phyloP scores from a whole-genome alignment of 2,329 filamentous ascomycete genomes.

The Talaromyces sp. region DNA sequence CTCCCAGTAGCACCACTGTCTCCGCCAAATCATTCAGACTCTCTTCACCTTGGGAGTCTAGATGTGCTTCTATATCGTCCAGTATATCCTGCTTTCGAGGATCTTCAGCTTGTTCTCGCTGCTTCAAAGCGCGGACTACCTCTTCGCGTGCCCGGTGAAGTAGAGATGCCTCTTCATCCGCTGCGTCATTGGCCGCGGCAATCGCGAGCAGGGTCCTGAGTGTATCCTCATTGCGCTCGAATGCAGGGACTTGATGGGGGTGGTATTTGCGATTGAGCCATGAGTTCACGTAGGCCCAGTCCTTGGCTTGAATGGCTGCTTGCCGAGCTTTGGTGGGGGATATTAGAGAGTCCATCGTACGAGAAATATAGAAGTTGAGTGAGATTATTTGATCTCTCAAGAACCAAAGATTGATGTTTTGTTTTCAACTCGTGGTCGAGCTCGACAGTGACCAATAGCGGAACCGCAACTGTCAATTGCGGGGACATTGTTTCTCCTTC shows the following conservation, averaged over 20 bases:
- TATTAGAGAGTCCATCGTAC: conserved; percentile 41
- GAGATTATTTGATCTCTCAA: neutral
- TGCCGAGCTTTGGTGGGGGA: conserved; percentile 64
- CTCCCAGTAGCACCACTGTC: conserved; percentile 48
- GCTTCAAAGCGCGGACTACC: conserved; percentile 28
- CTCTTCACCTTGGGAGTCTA: conserved; percentile 49
- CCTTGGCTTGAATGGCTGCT: conserved; percentile 75
- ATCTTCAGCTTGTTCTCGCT: conserved; percentile 26
- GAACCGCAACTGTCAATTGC: neutral
- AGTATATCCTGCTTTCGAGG: conserved; percentile 43
- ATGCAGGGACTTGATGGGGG: conserved; percentile 59
- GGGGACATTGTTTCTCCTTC: conserved; percentile 15
- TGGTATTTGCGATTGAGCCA: conserved; percentile 73
- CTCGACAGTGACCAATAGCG: neutral
- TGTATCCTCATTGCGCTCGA: conserved; percentile 84
- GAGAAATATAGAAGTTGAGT: neutral
- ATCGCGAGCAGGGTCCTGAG: conserved; percentile 69
- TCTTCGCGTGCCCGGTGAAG: conserved; percentile 36
- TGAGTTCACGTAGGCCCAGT: conserved; percentile 81
- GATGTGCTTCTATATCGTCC: conserved; percentile 49
- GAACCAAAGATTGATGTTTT: neutral
- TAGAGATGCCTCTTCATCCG: conserved; percentile 40
- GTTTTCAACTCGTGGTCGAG: conserved; percentile 13
- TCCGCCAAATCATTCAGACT: conserved; percentile 56
- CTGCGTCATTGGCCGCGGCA: conserved; percentile 68